Conservation (phyloP, 2,329 filamentous ascomycete species). For the Ceratocystis huliohia region DNA sequence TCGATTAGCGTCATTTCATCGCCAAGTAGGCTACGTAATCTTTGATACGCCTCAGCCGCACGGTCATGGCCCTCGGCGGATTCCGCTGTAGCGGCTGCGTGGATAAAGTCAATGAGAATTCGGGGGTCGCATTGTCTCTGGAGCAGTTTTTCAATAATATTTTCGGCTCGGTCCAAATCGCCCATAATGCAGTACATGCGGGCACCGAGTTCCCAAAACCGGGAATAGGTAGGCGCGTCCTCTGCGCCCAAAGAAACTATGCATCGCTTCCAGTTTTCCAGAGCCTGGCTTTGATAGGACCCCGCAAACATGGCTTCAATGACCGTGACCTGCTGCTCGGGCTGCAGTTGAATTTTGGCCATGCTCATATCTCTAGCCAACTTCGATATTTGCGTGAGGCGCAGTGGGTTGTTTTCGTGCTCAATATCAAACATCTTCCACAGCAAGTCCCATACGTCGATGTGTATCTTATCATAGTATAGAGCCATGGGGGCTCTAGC, state of each 20-base stretch:
- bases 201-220: constrained; percentile 53
- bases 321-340: constrained; percentile 49
- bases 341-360: constrained; percentile 41
- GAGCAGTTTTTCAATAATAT: constrained; percentile 43
- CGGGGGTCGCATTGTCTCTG: constrained; percentile 39
- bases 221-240: constrained; percentile 34
- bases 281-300: constrained; percentile 46
- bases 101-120: constrained; percentile 56
- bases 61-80: constrained; percentile 31
- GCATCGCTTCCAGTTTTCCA: constrained; percentile 51
- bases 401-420: constrained; percentile 38
- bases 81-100: constrained; percentile 38
- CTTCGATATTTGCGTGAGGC: constrained; percentile 47
- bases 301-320: constrained; percentile 56
- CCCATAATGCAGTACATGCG: constrained; percentile 48
- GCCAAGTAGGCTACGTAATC: constrained; percentile 49
- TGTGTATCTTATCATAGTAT: constrained; percentile 43
- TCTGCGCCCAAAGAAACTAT: constrained; percentile 39
- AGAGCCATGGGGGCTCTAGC: constrained; percentile 34
- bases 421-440: constrained; percentile 50
- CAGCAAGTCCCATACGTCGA: constrained; percentile 49
- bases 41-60: constrained; percentile 56
- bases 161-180: constrained; percentile 46
- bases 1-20: constrained; percentile 54
- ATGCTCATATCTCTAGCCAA: constrained; percentile 55